Percentiles rank a stretch among this genome's conserved stretches.
phyloP scores from a whole-genome alignment of 768 basidiomycete genomes.

The Tricholoma sp. region DNA sequence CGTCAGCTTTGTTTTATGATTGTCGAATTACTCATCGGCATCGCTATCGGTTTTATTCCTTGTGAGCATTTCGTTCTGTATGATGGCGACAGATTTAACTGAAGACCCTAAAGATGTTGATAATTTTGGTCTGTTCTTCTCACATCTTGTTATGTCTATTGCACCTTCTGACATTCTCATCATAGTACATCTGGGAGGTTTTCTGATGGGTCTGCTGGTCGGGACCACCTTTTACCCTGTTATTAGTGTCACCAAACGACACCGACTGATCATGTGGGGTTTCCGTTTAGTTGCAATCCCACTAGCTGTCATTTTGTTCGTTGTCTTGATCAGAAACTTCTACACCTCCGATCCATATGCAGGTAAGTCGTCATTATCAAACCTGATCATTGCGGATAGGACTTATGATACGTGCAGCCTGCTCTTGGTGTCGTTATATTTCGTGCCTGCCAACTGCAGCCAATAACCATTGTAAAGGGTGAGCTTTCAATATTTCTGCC shows the following conservation, averaged over 20 bases:
- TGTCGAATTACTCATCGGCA: constrained; percentile 80
- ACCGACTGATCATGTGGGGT: constrained; percentile 65
- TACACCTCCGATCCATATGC: constrained; percentile 84
- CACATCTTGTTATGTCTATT: background rate
- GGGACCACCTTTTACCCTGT: constrained; percentile 87
- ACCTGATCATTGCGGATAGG: background rate
- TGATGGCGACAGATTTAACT: background rate
- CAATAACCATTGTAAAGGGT: constrained; percentile 67
- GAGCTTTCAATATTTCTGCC: background rate
- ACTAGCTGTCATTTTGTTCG: constrained; percentile 72
- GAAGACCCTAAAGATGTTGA: constrained; percentile 58
- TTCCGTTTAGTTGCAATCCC: constrained; percentile 73
- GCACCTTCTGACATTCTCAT: constrained; percentile 1
- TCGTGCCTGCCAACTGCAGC: constrained; percentile 80
- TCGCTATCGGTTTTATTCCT: constrained; percentile 81
- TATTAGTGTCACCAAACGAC: constrained; percentile 74
- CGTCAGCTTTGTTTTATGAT: constrained; percentile 75
- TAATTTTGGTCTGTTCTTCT: constrained; percentile 64
- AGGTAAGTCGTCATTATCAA: constrained; percentile 39
- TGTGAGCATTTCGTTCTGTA: constrained; percentile 38
- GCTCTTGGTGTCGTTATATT: constrained; percentile 83
- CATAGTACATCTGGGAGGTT: constrained; percentile 81
- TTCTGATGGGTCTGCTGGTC: constrained; percentile 77
- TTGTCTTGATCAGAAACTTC: constrained; percentile 83
- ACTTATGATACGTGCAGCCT: constrained; percentile 42